phyloP scores from a whole-genome alignment of 106 monocot species.

The Platanthera guangdongensis region DNA sequence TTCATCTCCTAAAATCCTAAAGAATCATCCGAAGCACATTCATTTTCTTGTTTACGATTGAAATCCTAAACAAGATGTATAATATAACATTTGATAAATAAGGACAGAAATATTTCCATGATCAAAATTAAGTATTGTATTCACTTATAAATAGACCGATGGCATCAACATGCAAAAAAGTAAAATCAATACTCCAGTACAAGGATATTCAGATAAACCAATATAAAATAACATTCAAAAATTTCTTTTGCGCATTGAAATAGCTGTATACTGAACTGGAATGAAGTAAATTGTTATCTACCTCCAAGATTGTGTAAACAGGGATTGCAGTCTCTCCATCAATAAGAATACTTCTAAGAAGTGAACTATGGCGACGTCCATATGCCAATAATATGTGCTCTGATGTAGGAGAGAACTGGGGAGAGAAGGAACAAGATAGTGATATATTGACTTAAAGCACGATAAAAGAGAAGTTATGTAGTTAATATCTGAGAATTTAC shows the following conservation, averaged over 20 bases:
- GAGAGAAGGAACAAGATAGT: conserved; percentile 3
- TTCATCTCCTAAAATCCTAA: background rate
- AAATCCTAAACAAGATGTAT: background rate
- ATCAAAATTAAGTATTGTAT: background rate
- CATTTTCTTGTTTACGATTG: background rate
- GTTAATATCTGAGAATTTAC: background rate
- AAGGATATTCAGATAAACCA: background rate
- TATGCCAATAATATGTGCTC: conserved; percentile 93
- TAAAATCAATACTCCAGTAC: background rate
- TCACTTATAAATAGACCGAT: background rate
- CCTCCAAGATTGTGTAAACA: conserved; percentile 95
- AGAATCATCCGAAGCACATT: background rate
- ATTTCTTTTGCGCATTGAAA: background rate
- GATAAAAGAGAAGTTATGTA: background rate
- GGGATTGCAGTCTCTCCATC: conserved; percentile 74
- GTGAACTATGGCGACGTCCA: conserved; percentile 86
- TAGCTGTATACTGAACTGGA: background rate
- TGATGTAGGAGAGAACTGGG: conserved; percentile 94
- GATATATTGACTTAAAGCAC: conserved; percentile 1
- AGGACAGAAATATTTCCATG: background rate
- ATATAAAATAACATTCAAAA: background rate
- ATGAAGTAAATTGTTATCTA: conserved; percentile 40
- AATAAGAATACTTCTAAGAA: conserved; percentile 72
- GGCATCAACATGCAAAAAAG: background rate
- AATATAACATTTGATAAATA: too few species aligned